A percentile compares a stretch with the other conserved stretches of the same genome.
Conservation (phyloP, 2,329 filamentous ascomycete species). For the Tolypocladium inflatum region DNA sequence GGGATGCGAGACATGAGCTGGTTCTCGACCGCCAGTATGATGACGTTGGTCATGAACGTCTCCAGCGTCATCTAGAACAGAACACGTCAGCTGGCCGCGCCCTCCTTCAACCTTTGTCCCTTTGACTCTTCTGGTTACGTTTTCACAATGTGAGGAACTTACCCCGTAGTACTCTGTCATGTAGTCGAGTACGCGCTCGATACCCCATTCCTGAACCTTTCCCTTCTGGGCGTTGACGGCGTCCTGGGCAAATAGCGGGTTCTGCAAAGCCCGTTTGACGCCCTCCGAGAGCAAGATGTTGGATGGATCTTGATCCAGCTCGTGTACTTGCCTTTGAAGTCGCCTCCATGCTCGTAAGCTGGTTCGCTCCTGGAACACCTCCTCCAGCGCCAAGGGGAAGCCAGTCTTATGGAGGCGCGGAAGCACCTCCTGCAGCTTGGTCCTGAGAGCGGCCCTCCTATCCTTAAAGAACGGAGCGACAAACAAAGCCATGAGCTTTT, state of each 20-base stretch:
- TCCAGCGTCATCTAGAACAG: not conserved
- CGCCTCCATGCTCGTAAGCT: not conserved
- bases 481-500: not conserved
- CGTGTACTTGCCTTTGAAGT: not conserved
- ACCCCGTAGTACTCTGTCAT: conserved; percentile 32
- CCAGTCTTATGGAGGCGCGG: not conserved
- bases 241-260: not conserved
- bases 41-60: conserved; percentile 3
- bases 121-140: not conserved
- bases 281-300: not conserved
- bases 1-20: conserved; percentile 2
- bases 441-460: not conserved
- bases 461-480: not conserved
- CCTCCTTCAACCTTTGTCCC: not conserved
- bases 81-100: not conserved
- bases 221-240: not conserved
- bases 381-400: not conserved
- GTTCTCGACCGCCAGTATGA: conserved; percentile 3
- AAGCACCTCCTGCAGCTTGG: not conserved
- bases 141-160: not conserved
- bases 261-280: not conserved
- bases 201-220: not conserved
- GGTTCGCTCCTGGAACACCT: not conserved
- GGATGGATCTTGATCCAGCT: not conserved
- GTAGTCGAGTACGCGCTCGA: conserved; percentile 17